These are phyloP conservation scores for Fragilaria radians DNA, from an alignment of 108 stramenopile species.

Conservation along the genomic window DNA sequence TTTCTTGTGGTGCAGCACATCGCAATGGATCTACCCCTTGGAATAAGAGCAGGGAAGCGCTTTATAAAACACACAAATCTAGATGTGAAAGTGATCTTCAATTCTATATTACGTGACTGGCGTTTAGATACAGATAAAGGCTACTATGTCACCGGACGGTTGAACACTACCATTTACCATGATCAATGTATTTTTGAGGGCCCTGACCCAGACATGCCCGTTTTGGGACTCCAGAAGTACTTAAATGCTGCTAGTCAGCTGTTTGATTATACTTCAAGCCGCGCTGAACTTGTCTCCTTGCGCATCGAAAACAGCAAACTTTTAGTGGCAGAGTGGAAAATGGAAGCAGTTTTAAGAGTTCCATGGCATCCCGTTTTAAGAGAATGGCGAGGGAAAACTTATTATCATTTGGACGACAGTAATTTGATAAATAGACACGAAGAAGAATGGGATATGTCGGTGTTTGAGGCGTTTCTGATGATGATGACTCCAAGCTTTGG, in stretches of 20 bases:
- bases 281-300: slow-evolving; percentile 39
- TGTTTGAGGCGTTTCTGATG: slow-evolving; percentile 53
- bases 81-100: too few species aligned
- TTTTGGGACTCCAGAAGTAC: slow-evolving; percentile 73
- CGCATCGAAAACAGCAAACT: not conserved
- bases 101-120: slow-evolving; percentile 43
- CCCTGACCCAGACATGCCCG: slow-evolving; percentile 90
- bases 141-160: slow-evolving; percentile 79
- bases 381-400: slow-evolving; percentile 52
- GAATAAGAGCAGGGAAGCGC: slow-evolving; percentile 9
- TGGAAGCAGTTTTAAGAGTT: slow-evolving; percentile 55
- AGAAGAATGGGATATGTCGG: slow-evolving; percentile 71
- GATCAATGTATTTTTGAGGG: slow-evolving; percentile 79
- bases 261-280: slow-evolving; percentile 50
- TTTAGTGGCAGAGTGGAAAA: slow-evolving; percentile 46
- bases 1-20: slow-evolving; percentile 75
- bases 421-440: slow-evolving; percentile 48
- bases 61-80: too few species aligned
- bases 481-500: not conserved
- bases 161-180: slow-evolving; percentile 65
- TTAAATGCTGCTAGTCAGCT: slow-evolving; percentile 62
- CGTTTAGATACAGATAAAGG: slow-evolving; percentile 40
- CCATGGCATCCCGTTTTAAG: slow-evolving; percentile 71
- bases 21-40: slow-evolving; percentile 39
- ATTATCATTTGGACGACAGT: slow-evolving; percentile 61